These are phyloP conservation scores for Debaryomyces castellii DNA, from an alignment of 805 yeast genomes.

Conservation along the genomic window DNA sequence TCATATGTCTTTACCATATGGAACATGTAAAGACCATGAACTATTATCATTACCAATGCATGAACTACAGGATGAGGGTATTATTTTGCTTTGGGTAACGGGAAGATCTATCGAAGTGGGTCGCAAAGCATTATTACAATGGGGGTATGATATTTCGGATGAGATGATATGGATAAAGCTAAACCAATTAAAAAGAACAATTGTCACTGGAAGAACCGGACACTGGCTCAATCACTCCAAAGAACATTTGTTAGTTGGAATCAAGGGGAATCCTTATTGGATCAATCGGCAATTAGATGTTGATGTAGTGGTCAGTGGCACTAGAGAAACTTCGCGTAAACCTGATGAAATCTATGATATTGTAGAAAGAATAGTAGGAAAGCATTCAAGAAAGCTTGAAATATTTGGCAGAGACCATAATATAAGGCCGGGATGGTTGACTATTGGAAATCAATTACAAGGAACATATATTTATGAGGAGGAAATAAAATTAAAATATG, in stretches of 20 bases:
- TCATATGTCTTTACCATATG: constrained; percentile 81
- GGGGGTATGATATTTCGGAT: constrained; percentile 82
- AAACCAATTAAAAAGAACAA: constrained; percentile 82
- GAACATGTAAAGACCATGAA: constrained; percentile 77
- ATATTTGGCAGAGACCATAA: constrained; percentile 88
- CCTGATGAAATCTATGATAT: constrained; percentile 89
- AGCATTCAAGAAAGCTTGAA: constrained; percentile 74
- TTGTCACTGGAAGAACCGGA: constrained; percentile 94
- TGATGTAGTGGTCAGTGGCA: constrained; percentile 75
- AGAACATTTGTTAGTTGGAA: constrained; percentile 83
- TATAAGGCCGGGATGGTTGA: constrained; percentile 86
- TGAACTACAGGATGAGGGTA: constrained; percentile 77
- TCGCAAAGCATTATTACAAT: constrained; percentile 64
- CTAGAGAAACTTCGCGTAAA: constrained; percentile 86
- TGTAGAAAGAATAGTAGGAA: constrained; percentile 81
- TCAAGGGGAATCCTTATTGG: constrained; percentile 81
- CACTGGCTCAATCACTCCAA: constrained; percentile 96
- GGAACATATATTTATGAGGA: constrained; percentile 59
- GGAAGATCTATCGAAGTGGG: constrained; percentile 92
- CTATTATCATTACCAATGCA: constrained; percentile 64
- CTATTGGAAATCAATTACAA: constrained; percentile 76
- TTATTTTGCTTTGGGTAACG: constrained; percentile 88
- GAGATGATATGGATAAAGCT: constrained; percentile 91
- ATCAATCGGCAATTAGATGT: constrained; percentile 62
- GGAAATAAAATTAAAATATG: constrained; percentile 50